Base-by-base conservation (phyloP, 2,329 filamentous ascomycete genomes). In the Fusarium denticulatum region DNA sequence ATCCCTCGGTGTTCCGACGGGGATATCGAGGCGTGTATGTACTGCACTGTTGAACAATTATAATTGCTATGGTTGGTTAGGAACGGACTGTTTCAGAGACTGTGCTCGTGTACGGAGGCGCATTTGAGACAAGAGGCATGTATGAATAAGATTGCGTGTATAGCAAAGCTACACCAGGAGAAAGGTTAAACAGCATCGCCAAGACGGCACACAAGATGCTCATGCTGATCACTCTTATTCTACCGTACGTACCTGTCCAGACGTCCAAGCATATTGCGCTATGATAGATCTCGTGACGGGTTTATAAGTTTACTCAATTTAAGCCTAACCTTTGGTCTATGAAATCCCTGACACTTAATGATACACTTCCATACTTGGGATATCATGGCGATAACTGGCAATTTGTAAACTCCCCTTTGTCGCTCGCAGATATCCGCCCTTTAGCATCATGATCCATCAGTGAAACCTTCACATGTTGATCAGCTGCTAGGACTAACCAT, bases 1-100 rank as follows among this genome's bases (percentile, higher is more conserved):
- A 64, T 73, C 46, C 32, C 55, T 73, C 71, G 71, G 71, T 59
- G 32, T 67, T 73, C 71, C 71, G 61, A 73, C 43, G 71, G 71
- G 40, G 62, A 67, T 73, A 71, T 73, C 47, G 37, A 73, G 70
- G 65, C 24, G 39, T 65, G 36, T 20, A 37, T 20, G 15, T 36
- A 18, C 32, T 15, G 47, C 22, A 39, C 37, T 39, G 37, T 53
- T 20, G n/a, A n/a, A 9, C 45, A 62, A 39, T 46, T 43, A 26
- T 52, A 43, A 22, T 55, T 46, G 49, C 40, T 49, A 34, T 40
- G 61, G 52, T 60, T 73, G 60, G 64, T 36, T 42, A 34, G 57
- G 66, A 60, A 45, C 46, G 55, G 49, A 60, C 46, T 57, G 66
- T 71, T 59, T 73, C 66, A 67, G 39, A 71, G 47, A 52, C 30